Percentiles rank a stretch among this genome's conserved stretches.
phyloP scores from a whole-genome alignment of 1,284 basidiomycete genomes.

The Leccinum pallidistipes region DNA sequence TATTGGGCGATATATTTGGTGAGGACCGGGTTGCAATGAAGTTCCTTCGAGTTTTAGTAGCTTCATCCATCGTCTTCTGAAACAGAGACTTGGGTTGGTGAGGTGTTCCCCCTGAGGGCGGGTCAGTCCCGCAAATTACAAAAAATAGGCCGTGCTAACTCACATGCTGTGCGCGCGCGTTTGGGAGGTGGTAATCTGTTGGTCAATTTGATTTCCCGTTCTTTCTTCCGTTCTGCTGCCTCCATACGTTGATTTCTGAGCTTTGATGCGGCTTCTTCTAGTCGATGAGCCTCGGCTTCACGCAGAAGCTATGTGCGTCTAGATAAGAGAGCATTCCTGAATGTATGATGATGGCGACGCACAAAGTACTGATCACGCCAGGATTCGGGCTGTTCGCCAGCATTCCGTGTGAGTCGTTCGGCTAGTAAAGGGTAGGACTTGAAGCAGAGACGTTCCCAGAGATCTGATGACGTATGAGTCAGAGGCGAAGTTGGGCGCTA shows the following conservation, averaged over 20 bases:
- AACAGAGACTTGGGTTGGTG: conserved; percentile 65
- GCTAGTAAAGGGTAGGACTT: conserved; percentile 54
- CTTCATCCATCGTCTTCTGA: conserved; percentile 71
- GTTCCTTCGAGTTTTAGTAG: conserved; percentile 62
- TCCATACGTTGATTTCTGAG: conserved; percentile 64
- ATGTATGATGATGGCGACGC: conserved; percentile 26
- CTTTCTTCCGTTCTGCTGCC: conserved; percentile 69
- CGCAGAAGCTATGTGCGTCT: conserved; percentile 45
- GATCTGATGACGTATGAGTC: conserved; percentile 43
- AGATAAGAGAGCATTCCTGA: conserved; percentile 7
- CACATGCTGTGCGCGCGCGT: conserved; percentile 55
- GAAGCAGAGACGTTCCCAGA: conserved; percentile 68
- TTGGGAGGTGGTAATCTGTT: conserved; percentile 63
- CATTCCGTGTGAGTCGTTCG: conserved; percentile 35
- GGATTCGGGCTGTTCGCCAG: conserved; percentile 48
- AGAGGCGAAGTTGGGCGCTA: conserved; percentile 2
- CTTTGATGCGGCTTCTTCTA: conserved; percentile 58
- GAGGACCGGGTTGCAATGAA: conserved; percentile 53
- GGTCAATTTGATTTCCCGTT: conserved; percentile 69
- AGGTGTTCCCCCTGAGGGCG: conserved; percentile 45
- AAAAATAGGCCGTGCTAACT: conserved; percentile 38
- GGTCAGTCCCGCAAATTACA: conserved; percentile 10
- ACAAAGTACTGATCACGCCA: conserved; percentile 75
- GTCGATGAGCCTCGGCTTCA: conserved; percentile 54
- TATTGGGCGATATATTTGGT: conserved; percentile 49